A percentile compares a stretch with the other conserved stretches of the same genome.
Conservation (phyloP, 352 stramenopile genomes). For the Globisporangium nunn region DNA sequence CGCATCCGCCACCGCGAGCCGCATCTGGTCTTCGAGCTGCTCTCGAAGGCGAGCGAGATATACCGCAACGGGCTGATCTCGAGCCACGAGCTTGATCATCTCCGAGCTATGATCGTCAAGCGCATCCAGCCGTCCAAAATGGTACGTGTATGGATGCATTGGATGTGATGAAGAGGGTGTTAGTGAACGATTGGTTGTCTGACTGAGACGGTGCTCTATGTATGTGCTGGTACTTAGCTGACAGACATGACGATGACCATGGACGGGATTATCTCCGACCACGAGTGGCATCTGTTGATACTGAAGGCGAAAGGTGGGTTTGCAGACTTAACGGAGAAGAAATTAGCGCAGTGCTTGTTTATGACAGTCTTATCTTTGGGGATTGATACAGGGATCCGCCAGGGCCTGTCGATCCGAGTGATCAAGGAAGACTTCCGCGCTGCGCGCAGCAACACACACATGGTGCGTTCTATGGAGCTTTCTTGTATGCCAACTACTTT, state of each 20-base stretch:
- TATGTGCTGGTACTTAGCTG: slow-evolving; percentile 24
- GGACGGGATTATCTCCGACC: slow-evolving; percentile 80
- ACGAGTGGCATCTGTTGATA: slow-evolving; percentile 82
- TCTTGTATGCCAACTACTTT: not conserved
- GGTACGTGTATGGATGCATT: slow-evolving; percentile 24
- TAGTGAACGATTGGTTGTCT: not conserved
- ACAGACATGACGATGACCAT: slow-evolving; percentile 82
- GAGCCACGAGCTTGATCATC: slow-evolving; percentile 64
- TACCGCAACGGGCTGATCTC: slow-evolving; percentile 78
- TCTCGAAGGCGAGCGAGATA: slow-evolving; percentile 80
- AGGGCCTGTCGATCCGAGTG: slow-evolving; percentile 73
- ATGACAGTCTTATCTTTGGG: not conserved
- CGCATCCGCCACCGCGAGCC: slow-evolving; percentile 78
- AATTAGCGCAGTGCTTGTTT: not conserved
- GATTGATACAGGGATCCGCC: slow-evolving; percentile 44
- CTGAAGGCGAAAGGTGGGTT: slow-evolving; percentile 67
- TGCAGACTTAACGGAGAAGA: not conserved
- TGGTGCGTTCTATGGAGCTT: slow-evolving; percentile 27
- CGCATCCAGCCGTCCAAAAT: slow-evolving; percentile 81
- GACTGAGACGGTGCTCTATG: not conserved
- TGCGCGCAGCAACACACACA: slow-evolving; percentile 48
- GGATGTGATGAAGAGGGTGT: not conserved
- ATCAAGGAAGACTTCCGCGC: slow-evolving; percentile 56
- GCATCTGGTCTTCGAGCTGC: slow-evolving; percentile 73
- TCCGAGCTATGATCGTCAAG: slow-evolving; percentile 72